Conservation (phyloP, 2,329 filamentous ascomycete genomes). For the Trichoderma sp. region DNA sequence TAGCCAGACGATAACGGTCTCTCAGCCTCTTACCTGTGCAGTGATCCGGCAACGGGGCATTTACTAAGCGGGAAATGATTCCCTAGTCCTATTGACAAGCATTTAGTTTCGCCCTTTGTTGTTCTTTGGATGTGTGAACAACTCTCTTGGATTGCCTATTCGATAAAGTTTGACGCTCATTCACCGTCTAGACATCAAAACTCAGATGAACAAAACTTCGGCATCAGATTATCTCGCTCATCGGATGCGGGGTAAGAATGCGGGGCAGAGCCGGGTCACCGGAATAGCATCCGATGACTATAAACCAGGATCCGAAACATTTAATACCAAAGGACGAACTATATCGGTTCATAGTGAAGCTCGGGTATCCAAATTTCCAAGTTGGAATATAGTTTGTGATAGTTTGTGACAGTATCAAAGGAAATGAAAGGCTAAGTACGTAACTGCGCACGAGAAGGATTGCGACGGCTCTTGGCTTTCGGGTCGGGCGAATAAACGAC, state of each 20-base stretch:
- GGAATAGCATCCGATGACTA: neutral
- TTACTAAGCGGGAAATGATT: neutral
- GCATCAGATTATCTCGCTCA: neutral
- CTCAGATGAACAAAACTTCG: neutral
- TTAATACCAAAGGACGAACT: neutral
- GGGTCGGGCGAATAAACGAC: neutral
- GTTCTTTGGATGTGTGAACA: neutral
- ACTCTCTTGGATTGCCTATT: neutral
- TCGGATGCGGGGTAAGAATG: neutral
- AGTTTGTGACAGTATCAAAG: neutral
- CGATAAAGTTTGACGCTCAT: neutral
- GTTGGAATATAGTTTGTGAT: neutral
- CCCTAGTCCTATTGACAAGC: neutral
- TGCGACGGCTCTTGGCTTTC: neutral
- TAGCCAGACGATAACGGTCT: neutral
- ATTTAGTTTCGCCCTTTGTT: neutral
- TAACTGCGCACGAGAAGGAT: neutral
- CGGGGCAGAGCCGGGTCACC: neutral
- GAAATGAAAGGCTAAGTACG: neutral
- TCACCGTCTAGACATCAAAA: neutral
- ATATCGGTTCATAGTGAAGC: neutral
- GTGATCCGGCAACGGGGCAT: neutral
- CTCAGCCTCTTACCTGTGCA: neutral
- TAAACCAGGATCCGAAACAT: neutral
- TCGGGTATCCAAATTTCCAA: neutral